Conservation (phyloP, 257 asterid species). For the Jasminum sambac region DNA sequence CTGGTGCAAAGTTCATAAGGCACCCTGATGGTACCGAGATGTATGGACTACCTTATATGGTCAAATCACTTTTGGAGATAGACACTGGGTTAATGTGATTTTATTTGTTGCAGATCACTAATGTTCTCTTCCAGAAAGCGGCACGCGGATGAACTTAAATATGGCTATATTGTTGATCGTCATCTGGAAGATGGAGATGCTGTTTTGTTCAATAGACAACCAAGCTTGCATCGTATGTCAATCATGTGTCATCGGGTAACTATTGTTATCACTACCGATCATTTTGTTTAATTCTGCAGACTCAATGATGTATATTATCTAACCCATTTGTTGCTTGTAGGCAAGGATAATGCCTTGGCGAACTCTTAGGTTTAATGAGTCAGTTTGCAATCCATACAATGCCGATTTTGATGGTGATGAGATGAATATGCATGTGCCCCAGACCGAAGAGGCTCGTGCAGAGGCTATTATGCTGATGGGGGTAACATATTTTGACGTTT, state of each 20-base stretch:
- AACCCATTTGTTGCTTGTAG: slow-evolving; percentile 40
- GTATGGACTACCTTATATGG: slow-evolving; percentile 42
- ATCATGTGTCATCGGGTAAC: slow-evolving; percentile 91
- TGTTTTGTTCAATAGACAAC: slow-evolving; percentile 87
- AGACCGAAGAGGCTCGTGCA: slow-evolving; percentile 95
- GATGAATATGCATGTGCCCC: slow-evolving; percentile 99
- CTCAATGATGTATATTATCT: slow-evolving; percentile 19
- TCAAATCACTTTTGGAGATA: not conserved
- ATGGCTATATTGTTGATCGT: slow-evolving; percentile 77
- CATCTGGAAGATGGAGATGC: slow-evolving; percentile 94
- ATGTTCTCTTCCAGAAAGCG: slow-evolving; percentile 53
- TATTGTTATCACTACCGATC: slow-evolving; percentile 3
- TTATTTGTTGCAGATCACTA: slow-evolving; percentile 55
- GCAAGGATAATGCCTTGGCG: slow-evolving; percentile 99
- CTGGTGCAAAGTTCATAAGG: slow-evolving; percentile 80
- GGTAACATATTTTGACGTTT: slow-evolving; percentile 41
- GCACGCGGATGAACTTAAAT: slow-evolving; percentile 76
- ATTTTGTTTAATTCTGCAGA: not conserved
- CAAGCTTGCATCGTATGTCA: slow-evolving; percentile 97
- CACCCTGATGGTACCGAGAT: slow-evolving; percentile 76
- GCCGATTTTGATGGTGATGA: slow-evolving; percentile 99
- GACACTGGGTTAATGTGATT: slow-evolving; percentile 6
- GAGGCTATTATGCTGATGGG: slow-evolving; percentile 98
- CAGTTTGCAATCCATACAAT: slow-evolving; percentile 97
- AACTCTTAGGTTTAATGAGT: slow-evolving; percentile 92